Evolutionary conservation across 2,329 filamentous ascomycete species (phyloP), one percentile per base, ranked within the genome.

Genomic region (Talaromyces sp.): DNA sequence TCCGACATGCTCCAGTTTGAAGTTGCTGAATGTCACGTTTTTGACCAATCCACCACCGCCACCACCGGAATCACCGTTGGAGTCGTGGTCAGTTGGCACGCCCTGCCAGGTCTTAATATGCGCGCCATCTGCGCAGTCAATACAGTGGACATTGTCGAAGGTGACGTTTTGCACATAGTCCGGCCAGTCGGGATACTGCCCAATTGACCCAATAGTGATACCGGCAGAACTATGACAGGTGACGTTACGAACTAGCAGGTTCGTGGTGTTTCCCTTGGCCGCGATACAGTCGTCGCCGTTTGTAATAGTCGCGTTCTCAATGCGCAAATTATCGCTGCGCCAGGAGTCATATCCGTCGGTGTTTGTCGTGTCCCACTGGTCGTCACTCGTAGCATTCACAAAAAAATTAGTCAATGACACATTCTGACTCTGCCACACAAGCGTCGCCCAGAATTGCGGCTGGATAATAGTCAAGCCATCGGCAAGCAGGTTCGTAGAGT

Each of bases 371-470:
- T 66, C 73, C 74, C 75, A 79, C 58, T 76, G 71, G 29, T 75
- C 77, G 57, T 74, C 73, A 32, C 76, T 80, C 2, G 74, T 78
- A 1, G 80, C 74, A 63, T 79, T 79, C 75, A 82, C 81, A 57
- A 80, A 79, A n/a, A 82, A 70, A 61, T 82, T 82, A 10, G 78
- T 80, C 74, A 82, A 79, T 11, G 79, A 81, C 57, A 82, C 73
- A 61, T 82, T 81, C 62, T 79, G 71, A 48, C 75, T 79, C 61
- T 81, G 71, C 19, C 78, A 78, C 11, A 79, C 71, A 62, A 77
- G 77, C 0, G 72, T 78, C 54, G 77, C 79, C 80, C 80, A 82
- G 67, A 82, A 82, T 62, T 82, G 80, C 5, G 74, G 69, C 69
- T 81, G 77, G 8, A 74, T 70, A 72, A 79, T 85, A 2, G 74